A percentile compares a stretch with the other conserved stretches of the same genome.
Evolutionary conservation across 805 yeast genomes (phyloP).

Genomic region (Candida xyloterini): DNA sequence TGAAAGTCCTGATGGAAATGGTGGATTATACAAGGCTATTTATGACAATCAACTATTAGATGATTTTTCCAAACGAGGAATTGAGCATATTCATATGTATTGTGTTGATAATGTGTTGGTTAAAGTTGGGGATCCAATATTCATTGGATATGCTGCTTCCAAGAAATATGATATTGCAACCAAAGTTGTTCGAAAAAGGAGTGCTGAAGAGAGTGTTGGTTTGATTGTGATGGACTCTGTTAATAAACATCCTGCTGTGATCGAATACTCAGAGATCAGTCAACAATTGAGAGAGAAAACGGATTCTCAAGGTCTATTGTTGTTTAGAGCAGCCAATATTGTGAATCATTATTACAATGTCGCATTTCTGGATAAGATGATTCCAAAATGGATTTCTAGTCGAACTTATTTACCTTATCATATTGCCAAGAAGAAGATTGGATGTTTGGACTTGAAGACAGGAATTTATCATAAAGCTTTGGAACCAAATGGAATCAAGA

Average conservation of each 20-base stretch:
- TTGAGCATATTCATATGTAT: constrained; percentile 91
- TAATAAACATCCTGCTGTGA: constrained; percentile 72
- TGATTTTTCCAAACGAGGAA: constrained; percentile 64
- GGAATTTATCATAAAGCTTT: constrained; percentile 57
- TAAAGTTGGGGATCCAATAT: constrained; percentile 88
- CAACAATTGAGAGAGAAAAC: constrained; percentile 63
- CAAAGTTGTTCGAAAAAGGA: constrained; percentile 90
- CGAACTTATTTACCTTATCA: constrained; percentile 82
- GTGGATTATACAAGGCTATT: constrained; percentile 90
- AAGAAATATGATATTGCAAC: constrained; percentile 76
- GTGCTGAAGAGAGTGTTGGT: constrained; percentile 87
- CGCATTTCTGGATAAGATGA: constrained; percentile 55
- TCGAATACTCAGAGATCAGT: constrained; percentile 91
- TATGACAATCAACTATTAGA: constrained; percentile 57
- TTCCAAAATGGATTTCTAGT: constrained; percentile 69
- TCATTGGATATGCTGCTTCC: constrained; percentile 77
- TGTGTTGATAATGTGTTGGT: constrained; percentile 95
- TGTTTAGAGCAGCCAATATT: constrained; percentile 90
- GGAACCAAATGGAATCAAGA: constrained; percentile 84
- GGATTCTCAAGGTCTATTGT: constrained; percentile 61
- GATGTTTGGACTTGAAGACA: constrained; percentile 42
- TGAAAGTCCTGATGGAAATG: constrained; percentile 97
- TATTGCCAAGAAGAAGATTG: constrained; percentile 86
- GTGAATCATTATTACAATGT: constrained; percentile 95
- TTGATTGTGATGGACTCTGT: constrained; percentile 70